Conservation (phyloP, 768 basidiomycete genomes). For the Rickenella mellea region DNA sequence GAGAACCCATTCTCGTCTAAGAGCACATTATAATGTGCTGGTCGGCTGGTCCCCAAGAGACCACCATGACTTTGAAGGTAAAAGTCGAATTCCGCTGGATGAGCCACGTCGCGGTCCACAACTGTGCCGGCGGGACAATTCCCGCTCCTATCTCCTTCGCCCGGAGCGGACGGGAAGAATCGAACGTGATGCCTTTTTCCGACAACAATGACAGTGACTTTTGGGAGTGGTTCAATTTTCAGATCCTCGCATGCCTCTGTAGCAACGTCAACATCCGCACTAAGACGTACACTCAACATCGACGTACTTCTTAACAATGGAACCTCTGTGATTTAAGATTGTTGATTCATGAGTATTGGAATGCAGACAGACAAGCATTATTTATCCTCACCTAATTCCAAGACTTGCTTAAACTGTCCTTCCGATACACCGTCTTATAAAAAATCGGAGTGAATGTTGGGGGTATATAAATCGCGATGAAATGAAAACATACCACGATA, state of each 20-base stretch:
- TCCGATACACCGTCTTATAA: constrained; percentile 45
- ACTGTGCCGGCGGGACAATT: constrained; percentile 77
- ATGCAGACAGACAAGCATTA: constrained; percentile 1
- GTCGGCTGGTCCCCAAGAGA: constrained; percentile 65
- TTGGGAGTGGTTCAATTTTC: constrained; percentile 37
- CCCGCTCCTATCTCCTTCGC: constrained; percentile 53
- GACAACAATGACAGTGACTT: constrained; percentile 71
- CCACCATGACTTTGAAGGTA: constrained; percentile 74
- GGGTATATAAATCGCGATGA: neutral
- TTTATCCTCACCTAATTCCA: constrained; percentile 40
- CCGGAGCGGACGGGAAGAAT: constrained; percentile 39
- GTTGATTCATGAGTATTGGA: constrained; percentile 2
- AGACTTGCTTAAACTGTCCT: constrained; percentile 36
- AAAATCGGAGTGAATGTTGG: neutral
- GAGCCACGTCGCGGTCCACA: constrained; percentile 58
- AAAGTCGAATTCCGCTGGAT: constrained; percentile 69
- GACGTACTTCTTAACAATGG: constrained; percentile 44
- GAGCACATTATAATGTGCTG: constrained; percentile 48
- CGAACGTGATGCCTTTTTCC: constrained; percentile 65
- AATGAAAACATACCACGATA: constrained; percentile 45
- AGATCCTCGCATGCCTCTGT: constrained; percentile 56
- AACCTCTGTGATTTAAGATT: constrained; percentile 34
- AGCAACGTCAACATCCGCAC: neutral
- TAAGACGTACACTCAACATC: neutral
- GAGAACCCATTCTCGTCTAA: constrained; percentile 51